These are phyloP conservation scores for Cydonia oblonga DNA, from an alignment of 331 rosid genomes.

Conservation along the genomic window DNA sequence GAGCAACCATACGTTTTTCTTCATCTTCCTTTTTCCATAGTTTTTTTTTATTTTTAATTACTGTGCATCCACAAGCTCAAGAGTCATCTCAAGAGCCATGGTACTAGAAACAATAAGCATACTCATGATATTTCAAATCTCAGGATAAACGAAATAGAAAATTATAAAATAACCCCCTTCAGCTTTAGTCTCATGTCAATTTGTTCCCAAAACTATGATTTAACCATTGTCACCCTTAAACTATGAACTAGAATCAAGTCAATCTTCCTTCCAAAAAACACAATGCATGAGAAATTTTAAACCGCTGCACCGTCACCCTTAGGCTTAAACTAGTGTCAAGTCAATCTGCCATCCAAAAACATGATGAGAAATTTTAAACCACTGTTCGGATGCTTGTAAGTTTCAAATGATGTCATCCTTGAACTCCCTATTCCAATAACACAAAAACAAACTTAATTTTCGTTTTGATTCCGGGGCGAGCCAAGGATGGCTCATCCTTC, in stretches of 20 bases:
- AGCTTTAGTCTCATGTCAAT: neutral
- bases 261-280: neutral
- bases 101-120: neutral
- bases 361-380: neutral
- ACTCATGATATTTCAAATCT: neutral
- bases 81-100: neutral
- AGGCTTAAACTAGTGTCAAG: too few species aligned
- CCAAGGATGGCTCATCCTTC: neutral
- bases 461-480: neutral
- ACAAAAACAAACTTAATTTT: neutral
- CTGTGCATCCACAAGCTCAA: neutral
- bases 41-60: too few species aligned
- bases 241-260: neutral
- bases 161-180: neutral
- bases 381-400: neutral
- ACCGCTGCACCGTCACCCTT: too few species aligned
- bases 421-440: neutral
- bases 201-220: neutral
- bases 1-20: neutral
- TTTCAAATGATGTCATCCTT: neutral
- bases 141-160: neutral
- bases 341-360: neutral
- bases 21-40: neutral
- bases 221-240: neutral
- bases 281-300: too few species aligned